These are phyloP conservation scores for Beauveria sp. DNA, from an alignment of 2,329 filamentous ascomycete genomes.

Conservation along the genomic window DNA sequence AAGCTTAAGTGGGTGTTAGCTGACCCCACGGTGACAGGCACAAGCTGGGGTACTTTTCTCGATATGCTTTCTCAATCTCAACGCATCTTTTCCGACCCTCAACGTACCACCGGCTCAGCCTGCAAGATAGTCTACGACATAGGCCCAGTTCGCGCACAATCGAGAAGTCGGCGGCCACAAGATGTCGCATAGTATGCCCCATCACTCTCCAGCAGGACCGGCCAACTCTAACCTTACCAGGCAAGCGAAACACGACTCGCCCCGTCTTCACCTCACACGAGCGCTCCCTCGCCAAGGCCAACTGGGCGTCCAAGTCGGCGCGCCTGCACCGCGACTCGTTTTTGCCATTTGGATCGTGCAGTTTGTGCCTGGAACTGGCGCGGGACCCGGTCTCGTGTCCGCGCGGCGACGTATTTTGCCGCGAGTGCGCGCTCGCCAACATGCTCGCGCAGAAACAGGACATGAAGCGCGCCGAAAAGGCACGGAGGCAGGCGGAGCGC, in stretches of 20 bases:
- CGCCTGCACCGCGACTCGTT: constrained; percentile 86
- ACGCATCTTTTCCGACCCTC: background rate
- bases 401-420: constrained; percentile 86
- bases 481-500: constrained; percentile 51
- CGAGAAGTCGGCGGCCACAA: background rate
- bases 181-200: constrained; percentile 37
- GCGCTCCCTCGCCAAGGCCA: constrained; percentile 69
- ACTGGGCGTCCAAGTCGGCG: constrained; percentile 77
- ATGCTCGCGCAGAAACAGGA: constrained; percentile 89
- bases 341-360: constrained; percentile 82
- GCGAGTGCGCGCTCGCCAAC: constrained; percentile 86
- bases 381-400: constrained; percentile 76
- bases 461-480: constrained; percentile 71
- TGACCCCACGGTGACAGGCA: background rate
- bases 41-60: background rate
- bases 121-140: too few species aligned
- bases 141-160: background rate
- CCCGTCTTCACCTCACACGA: constrained; percentile 93
- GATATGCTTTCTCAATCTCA: background rate
- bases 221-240: constrained; percentile 26
- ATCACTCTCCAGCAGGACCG: background rate
- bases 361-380: constrained; percentile 75
- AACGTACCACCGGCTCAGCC: background rate
- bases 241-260: constrained; percentile 84
- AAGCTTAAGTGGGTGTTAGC: background rate